These are phyloP conservation scores for Colletotrichum agaves DNA, from an alignment of 2,329 filamentous ascomycete species.

Conservation along the genomic window DNA sequence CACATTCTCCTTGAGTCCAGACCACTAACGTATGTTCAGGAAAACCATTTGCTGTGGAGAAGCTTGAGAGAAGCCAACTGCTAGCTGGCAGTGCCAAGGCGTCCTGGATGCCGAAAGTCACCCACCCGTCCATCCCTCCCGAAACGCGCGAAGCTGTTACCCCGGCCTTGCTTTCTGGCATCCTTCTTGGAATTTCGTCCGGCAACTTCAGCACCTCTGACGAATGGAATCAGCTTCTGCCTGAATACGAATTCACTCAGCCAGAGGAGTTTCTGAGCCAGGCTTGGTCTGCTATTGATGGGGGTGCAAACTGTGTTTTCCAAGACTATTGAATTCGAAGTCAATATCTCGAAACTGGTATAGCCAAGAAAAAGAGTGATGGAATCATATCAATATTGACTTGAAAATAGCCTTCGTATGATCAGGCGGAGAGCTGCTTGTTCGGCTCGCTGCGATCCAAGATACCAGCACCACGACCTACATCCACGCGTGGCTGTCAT, in stretches of 20 bases:
- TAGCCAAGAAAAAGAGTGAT: too few species aligned
- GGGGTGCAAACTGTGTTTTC: background rate
- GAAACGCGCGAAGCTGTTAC: constrained; percentile 40
- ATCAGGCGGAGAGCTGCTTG: too few species aligned
- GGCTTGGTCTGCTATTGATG: constrained; percentile 45
- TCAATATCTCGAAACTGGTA: background rate
- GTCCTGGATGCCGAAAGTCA: constrained; percentile 52
- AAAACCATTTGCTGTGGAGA: constrained; percentile 49
- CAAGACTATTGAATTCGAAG: background rate
- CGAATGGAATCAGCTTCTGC: constrained; percentile 57
- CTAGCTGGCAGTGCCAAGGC: constrained; percentile 52
- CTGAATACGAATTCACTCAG: constrained; percentile 54
- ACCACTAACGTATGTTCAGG: background rate
- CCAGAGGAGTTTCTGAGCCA: constrained; percentile 54
- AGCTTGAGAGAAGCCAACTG: constrained; percentile 59
- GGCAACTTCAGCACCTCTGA: constrained; percentile 53
- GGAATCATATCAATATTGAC: too few species aligned
- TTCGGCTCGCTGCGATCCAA: too few species aligned
- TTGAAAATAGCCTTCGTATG: too few species aligned
- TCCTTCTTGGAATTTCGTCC: constrained; percentile 46
- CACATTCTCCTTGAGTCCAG: too few species aligned
- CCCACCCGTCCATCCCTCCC: constrained; percentile 40
- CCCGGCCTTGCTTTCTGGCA: constrained; percentile 41
- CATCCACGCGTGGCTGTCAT: too few species aligned
- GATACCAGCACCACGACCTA: too few species aligned